phyloP scores from a whole-genome alignment of 441 rosid genomes.

The Isatis lusitanica region DNA sequence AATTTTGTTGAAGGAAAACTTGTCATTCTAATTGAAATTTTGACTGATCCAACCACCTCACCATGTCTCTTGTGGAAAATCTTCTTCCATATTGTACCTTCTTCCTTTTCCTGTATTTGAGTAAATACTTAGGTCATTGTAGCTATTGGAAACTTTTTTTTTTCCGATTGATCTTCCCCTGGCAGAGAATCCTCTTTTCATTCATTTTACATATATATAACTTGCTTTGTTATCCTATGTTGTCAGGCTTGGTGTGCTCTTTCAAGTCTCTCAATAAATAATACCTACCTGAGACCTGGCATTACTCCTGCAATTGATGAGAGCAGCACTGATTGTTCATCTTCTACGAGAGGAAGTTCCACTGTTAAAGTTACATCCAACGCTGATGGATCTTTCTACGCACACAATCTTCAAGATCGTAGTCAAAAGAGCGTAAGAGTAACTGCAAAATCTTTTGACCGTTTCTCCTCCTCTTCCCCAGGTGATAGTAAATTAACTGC shows the following conservation, averaged over 20 bases:
- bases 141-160: background rate
- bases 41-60: background rate
- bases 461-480: conserved; percentile 31
- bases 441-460: conserved; percentile 31
- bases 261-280: conserved; percentile 49
- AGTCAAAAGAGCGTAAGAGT: conserved; percentile 28
- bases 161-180: background rate
- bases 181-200: background rate
- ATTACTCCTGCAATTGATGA: conserved; percentile 49
- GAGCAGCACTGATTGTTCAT: conserved; percentile 24
- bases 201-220: background rate
- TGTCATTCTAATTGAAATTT: background rate
- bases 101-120: background rate
- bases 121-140: background rate
- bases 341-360: conserved; percentile 39
- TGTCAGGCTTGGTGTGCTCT: conserved; percentile 78
- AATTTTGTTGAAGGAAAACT: conserved; percentile 19
- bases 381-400: conserved; percentile 32
- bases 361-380: conserved; percentile 35
- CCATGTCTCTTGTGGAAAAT: background rate
- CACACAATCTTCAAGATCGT: conserved; percentile 34
- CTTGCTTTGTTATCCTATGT: conserved; percentile 7
- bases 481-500: conserved; percentile 31
- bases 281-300: conserved; percentile 67
- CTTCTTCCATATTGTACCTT: background rate